Conservation (phyloP, 495 filamentous ascomycete genomes). For the Hyaloscypha finlandica region DNA sequence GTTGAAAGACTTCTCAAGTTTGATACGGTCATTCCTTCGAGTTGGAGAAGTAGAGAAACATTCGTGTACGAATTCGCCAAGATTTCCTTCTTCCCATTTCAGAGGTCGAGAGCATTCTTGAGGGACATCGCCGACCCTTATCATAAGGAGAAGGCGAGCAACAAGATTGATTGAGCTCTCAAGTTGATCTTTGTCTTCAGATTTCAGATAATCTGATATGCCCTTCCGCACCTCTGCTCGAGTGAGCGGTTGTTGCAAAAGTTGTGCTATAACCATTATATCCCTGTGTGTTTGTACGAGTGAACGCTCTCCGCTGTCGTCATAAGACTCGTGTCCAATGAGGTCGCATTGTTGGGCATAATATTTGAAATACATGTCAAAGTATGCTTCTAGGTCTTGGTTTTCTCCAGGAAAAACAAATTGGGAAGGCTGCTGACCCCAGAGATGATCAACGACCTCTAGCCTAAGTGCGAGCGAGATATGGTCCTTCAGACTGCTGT, state of each 20-base stretch:
- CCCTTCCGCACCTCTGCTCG: conserved; percentile 1
- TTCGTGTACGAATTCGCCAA: conserved; percentile 1
- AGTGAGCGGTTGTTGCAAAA: conserved; percentile 4
- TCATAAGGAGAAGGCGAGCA: conserved; percentile 32
- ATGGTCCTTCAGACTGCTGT: conserved; percentile 6
- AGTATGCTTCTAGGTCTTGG: not conserved
- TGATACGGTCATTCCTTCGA: conserved; percentile 13
- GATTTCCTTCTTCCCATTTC: conserved; percentile 21
- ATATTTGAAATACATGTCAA: conserved; percentile 10
- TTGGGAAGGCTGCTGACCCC: conserved; percentile 10
- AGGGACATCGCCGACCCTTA: not conserved
- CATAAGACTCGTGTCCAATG: conserved; percentile 2
- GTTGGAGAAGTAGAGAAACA: not conserved
- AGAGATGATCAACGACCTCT: conserved; percentile 4
- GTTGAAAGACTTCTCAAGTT: conserved; percentile 35
- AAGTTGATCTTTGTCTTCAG: not conserved
- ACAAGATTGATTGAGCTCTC: conserved; percentile 26
- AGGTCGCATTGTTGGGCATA: conserved; percentile 15
- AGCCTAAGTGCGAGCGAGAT: conserved; percentile 3
- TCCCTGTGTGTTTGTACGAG: conserved; percentile 13
- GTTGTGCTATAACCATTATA: conserved; percentile 13
- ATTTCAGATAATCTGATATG: not conserved
- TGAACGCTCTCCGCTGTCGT: conserved; percentile 5
- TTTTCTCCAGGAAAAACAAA: not conserved
- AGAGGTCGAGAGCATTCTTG: conserved; percentile 11